Evolutionary conservation across 768 basidiomycete genomes (phyloP), one percentile per base, ranked within the genome.

Genomic region (Mycena vitilis): DNA sequence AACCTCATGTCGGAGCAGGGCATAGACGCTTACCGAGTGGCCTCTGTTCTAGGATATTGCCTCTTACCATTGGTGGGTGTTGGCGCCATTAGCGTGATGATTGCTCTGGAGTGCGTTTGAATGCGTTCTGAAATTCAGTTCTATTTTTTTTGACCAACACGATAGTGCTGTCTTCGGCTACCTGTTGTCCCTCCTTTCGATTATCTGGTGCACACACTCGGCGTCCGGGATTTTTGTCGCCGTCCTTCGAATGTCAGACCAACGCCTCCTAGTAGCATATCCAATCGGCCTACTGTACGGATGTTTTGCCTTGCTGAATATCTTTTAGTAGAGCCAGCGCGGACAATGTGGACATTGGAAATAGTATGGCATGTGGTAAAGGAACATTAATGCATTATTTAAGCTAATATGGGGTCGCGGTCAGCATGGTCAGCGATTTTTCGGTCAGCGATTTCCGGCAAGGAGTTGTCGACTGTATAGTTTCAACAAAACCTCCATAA

Each of bases 191-290:
- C 78, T 88, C 16, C 71, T 97, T 44, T 94, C 93, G 2, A 95
- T 99, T 71, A 78, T 94, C 52, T 99, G 98, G 98, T 99, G 96
- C 82, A 98, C 98, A 42, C 95, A 97, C 75, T 89, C 96, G 8
- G 97, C 98, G 13, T 96, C 95, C 2, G 92, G 91, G 16, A 99
- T 99, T 63, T 99, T 99, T 74, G 95, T 97, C 11, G 92, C 95
- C 3, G 96, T 98, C 45, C 84, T 99, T 58, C 89, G 94, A 71
- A 96, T 99, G 94, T 95, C 95, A 11, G 93, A 96, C 71, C 98
- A 99, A 78, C 87, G 96, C 55, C 83, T 98, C 34, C 88, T 99
- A 25, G 96, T 99, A 47, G 98, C 96, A 71, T 99, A 99, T 80
- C 98, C 98, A 13, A 90, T 99, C 59, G 95, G 94, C 44, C 81